Evolutionary conservation across 768 basidiomycete species (phyloP).

Genomic region (Cystobasidium tubakii): DNA sequence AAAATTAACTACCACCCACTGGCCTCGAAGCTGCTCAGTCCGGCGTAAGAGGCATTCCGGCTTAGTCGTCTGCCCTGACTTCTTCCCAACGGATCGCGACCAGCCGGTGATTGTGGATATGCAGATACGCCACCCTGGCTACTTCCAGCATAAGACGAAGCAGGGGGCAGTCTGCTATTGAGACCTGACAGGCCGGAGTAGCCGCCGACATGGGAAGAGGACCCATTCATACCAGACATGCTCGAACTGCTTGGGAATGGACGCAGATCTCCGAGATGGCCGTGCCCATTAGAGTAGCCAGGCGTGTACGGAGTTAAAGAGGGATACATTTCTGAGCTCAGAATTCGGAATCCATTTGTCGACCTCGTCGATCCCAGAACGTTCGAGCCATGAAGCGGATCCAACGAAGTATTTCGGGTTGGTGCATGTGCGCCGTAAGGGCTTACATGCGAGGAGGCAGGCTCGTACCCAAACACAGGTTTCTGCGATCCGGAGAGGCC

Average conservation of each 20-base stretch:
- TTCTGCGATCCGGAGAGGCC: background rate
- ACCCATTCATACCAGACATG: background rate
- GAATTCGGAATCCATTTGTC: background rate
- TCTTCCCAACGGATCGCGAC: background rate
- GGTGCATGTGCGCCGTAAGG: background rate
- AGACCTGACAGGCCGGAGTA: background rate
- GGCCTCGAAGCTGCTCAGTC: slow-evolving; percentile 19
- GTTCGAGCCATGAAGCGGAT: background rate
- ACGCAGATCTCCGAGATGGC: background rate
- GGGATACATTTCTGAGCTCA: background rate
- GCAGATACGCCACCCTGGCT: background rate
- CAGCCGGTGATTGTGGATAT: background rate
- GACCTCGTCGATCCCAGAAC: background rate
- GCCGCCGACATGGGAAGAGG: background rate
- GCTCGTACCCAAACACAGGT: background rate
- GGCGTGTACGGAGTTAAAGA: background rate
- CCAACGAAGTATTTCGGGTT: background rate
- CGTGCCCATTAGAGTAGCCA: background rate
- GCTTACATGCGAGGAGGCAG: background rate
- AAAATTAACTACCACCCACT: slow-evolving; percentile 10
- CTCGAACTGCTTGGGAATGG: background rate
- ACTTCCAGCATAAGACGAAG: background rate
- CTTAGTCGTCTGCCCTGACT: background rate
- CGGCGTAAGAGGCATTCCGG: background rate
- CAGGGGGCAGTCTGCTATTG: background rate